Conservation (phyloP, 495 filamentous ascomycete genomes). For the Chaetomium tenue region DNA sequence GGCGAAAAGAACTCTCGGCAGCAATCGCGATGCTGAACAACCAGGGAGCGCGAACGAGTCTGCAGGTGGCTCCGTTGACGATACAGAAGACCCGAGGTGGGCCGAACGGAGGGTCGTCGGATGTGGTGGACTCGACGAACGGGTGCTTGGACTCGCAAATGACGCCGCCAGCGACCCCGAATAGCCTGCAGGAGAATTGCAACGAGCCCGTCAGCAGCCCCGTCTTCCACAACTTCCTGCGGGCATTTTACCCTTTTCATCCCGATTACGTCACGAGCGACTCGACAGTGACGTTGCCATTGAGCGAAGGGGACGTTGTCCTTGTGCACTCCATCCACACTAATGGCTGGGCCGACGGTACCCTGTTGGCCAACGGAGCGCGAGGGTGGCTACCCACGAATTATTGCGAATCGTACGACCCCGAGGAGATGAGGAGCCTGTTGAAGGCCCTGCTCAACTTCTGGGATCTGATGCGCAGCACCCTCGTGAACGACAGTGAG, state of each 20-base stretch:
- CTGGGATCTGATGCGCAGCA: slow-evolving; percentile 82
- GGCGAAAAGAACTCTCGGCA: slow-evolving; percentile 28
- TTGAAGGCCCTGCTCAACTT: slow-evolving; percentile 85
- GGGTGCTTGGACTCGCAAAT: slow-evolving; percentile 55
- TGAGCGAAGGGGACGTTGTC: slow-evolving; percentile 88
- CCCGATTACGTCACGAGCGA: slow-evolving; percentile 64
- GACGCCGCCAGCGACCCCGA: slow-evolving; percentile 73
- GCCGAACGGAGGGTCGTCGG: slow-evolving; percentile 37
- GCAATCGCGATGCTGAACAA: slow-evolving; percentile 54
- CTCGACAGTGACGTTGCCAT: slow-evolving; percentile 80
- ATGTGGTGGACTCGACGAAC: slow-evolving; percentile 42
- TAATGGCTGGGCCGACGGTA: slow-evolving; percentile 99
- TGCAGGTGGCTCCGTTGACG: slow-evolving; percentile 71
- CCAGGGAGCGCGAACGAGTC: slow-evolving; percentile 53
- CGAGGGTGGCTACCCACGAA: slow-evolving; percentile 98
- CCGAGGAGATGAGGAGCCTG: slow-evolving; percentile 76
- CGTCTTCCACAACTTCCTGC: slow-evolving; percentile 90
- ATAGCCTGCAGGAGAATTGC: slow-evolving; percentile 58
- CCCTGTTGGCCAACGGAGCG: slow-evolving; percentile 80
- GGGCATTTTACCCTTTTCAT: slow-evolving; percentile 94
- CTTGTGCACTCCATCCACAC: slow-evolving; percentile 95
- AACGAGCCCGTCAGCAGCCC: slow-evolving; percentile 32
- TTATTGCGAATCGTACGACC: slow-evolving; percentile 94
- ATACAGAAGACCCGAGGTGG: slow-evolving; percentile 59
- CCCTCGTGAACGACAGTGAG: slow-evolving; percentile 59